phyloP scores from a whole-genome alignment of 768 basidiomycete genomes.

The Leccinum imitatum region DNA sequence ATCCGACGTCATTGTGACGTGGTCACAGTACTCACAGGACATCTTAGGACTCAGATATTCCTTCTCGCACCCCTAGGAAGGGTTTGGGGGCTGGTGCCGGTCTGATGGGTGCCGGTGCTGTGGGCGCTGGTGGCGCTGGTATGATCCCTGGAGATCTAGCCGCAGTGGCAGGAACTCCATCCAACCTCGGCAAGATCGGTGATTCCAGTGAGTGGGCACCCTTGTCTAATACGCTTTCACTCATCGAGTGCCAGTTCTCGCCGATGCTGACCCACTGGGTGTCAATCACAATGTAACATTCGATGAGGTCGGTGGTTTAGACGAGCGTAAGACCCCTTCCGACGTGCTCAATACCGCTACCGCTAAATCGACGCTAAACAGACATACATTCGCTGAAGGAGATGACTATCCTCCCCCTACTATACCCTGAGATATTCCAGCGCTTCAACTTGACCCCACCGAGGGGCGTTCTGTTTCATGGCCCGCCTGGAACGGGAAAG shows the following conservation, averaged over 20 bases:
- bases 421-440: slow-evolving; percentile 97
- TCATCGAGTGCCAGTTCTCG: slow-evolving; percentile 55
- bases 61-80: slow-evolving; percentile 69
- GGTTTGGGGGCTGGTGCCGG: slow-evolving; percentile 54
- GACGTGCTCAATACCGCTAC: neutral
- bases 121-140: slow-evolving; percentile 51
- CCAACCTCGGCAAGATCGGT: slow-evolving; percentile 82
- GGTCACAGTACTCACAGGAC: slow-evolving; percentile 1
- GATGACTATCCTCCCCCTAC: slow-evolving; percentile 93
- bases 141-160: slow-evolving; percentile 60
- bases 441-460: slow-evolving; percentile 93
- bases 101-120: slow-evolving; percentile 47
- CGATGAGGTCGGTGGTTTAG: slow-evolving; percentile 94
- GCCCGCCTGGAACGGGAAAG: slow-evolving; percentile 98
- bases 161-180: slow-evolving; percentile 72
- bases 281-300: slow-evolving; percentile 93
- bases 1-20: neutral
- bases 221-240: slow-evolving; percentile 16
- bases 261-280: slow-evolving; percentile 94
- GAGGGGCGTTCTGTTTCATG: slow-evolving; percentile 94
- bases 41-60: slow-evolving; percentile 66
- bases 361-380: slow-evolving; percentile 29
- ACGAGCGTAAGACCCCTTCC: slow-evolving; percentile 65
- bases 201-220: slow-evolving; percentile 55
- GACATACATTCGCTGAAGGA: slow-evolving; percentile 97